Evolutionary conservation across 208 protist species (phyloP).

Genomic region (Trichomonas gallinae): DNA sequence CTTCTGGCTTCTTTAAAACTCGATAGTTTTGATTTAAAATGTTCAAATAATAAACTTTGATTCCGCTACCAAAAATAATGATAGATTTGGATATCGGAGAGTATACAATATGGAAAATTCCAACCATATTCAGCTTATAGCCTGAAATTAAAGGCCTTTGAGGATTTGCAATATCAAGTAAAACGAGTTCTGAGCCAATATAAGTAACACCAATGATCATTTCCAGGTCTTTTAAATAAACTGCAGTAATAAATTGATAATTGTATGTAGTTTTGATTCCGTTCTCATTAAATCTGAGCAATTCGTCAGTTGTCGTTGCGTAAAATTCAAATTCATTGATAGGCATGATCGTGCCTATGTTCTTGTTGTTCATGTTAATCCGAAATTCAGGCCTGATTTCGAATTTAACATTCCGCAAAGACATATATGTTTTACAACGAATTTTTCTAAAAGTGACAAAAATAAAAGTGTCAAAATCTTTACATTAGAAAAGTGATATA

Average conservation of each 20-base stretch:
- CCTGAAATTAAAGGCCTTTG: not conserved
- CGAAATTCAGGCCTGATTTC: not conserved
- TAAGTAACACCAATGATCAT: not conserved
- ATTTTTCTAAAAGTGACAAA: too few relatives aligned
- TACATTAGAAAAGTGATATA: too few relatives aligned
- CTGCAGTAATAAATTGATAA: not conserved
- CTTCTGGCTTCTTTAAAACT: not conserved
- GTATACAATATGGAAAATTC: not conserved
- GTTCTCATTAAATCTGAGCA: not conserved
- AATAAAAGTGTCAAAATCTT: too few relatives aligned
- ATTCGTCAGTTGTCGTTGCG: not conserved
- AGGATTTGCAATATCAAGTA: not conserved
- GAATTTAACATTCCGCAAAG: not conserved
- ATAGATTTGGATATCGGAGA: not conserved
- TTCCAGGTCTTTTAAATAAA: not conserved
- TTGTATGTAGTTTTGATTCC: not conserved
- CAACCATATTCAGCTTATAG: not conserved
- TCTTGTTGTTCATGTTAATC: not conserved
- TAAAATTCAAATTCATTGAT: not conserved
- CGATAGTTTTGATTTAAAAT: not conserved
- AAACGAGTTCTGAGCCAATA: not conserved
- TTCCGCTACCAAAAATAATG: not conserved
- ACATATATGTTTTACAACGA: too few relatives aligned
- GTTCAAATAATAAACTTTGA: not conserved
- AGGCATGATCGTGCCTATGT: not conserved